A percentile compares a stretch with the other conserved stretches of the same genome.
Evolutionary conservation across 2,329 filamentous ascomycete genomes (phyloP).

Genomic region (Botryotinia globosa): DNA sequence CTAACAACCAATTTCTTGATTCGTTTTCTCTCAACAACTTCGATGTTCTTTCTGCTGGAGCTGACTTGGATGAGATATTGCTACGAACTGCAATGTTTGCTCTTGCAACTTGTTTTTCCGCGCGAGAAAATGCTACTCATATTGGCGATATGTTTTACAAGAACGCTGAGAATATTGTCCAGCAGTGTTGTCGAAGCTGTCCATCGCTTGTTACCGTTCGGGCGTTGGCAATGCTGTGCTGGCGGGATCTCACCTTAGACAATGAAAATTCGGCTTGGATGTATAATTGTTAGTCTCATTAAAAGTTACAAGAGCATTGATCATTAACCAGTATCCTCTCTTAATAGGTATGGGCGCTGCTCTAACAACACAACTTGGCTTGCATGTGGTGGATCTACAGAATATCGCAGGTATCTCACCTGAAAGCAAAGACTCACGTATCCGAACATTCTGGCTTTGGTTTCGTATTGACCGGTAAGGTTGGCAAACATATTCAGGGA

Average conservation of each 20-base stretch:
- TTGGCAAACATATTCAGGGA: not conserved
- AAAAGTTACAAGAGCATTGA: not conserved
- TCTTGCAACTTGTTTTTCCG: not conserved
- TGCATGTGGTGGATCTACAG: not conserved
- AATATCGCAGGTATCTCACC: not conserved
- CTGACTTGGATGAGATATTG: not conserved
- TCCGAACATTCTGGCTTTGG: constrained; percentile 8
- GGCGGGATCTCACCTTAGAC: not conserved
- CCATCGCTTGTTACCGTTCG: not conserved
- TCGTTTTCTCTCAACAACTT: not conserved
- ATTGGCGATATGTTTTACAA: constrained; percentile 1
- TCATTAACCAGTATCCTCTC: not conserved
- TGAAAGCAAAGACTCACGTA: not conserved
- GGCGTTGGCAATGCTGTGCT: not conserved
- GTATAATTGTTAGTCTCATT: not conserved
- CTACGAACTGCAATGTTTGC: constrained; percentile 1
- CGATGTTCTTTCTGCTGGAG: not conserved
- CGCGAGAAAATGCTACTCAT: not conserved
- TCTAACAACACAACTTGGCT: not conserved
- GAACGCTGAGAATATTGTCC: not conserved
- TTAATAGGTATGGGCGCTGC: not conserved
- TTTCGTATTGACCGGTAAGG: not conserved
- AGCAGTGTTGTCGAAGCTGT: not conserved
- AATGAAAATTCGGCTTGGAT: not conserved
- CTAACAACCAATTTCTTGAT: not conserved